Percentiles rank a stretch among this genome's conserved stretches.
Evolutionary conservation across 2,329 filamentous ascomycete genomes (phyloP).

Genomic region (Acephala macrosclerotiorum): DNA sequence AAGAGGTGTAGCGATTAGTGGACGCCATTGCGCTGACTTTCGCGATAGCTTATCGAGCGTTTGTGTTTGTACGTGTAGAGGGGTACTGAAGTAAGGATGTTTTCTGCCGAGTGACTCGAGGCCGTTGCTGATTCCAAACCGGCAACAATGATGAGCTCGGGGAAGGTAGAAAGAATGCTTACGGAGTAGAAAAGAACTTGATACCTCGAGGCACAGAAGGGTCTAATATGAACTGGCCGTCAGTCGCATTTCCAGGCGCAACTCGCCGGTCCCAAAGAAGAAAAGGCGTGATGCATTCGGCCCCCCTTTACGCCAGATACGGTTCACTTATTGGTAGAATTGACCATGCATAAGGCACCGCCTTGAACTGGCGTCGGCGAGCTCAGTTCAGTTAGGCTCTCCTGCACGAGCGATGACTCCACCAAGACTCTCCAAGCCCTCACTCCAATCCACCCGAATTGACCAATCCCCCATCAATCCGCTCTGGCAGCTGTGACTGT

Average conservation of each 20-base stretch:
- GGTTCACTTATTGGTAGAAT: background rate
- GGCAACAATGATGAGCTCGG: conserved; percentile 4
- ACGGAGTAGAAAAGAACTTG: conserved; percentile 10
- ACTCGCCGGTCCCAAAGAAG: conserved; percentile 11
- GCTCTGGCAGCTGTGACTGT: conserved; percentile 11
- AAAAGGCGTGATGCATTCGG: conserved; percentile 9
- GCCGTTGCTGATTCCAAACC: conserved; percentile 4
- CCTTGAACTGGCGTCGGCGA: no score
- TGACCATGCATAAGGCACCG: background rate
- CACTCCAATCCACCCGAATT: conserved; percentile 11
- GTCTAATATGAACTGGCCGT: conserved; percentile 11
- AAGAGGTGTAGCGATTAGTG: conserved; percentile 28
- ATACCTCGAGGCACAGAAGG: conserved; percentile 21
- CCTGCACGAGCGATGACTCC: conserved; percentile 8
- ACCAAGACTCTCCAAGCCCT: background rate
- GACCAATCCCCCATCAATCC: conserved; percentile 13
- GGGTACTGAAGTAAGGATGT: background rate
- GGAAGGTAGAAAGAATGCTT: conserved; percentile 10
- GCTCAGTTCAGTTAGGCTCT: no score
- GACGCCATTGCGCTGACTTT: conserved; percentile 29
- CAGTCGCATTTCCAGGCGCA: background rate
- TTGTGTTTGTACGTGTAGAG: conserved; percentile 10
- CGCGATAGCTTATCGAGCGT: conserved; percentile 17
- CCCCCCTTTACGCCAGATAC: background rate
- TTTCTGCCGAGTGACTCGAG: conserved; percentile 15